phyloP scores from a whole-genome alignment of 1,139 yeast genomes.

The Saccharomycopsis hybrid region DNA sequence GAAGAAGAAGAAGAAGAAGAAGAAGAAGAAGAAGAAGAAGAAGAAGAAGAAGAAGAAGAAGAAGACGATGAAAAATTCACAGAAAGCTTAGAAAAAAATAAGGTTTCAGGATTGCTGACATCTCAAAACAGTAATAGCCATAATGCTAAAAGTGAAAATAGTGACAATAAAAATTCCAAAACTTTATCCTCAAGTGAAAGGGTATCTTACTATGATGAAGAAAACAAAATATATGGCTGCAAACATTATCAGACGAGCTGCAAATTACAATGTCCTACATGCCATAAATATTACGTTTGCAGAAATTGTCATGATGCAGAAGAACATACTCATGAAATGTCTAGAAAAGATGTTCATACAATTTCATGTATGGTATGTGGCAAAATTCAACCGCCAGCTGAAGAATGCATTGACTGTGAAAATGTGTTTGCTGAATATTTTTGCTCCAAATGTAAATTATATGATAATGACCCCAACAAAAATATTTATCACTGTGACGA shows the following conservation, averaged over 20 bases:
- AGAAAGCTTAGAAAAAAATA: too few species aligned
- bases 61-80: conserved; percentile 16
- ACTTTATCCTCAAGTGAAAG: conserved; percentile 1
- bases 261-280: conserved; percentile 73
- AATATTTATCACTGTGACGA: conserved; percentile 87
- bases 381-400: conserved; percentile 67
- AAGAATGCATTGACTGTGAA: conserved; percentile 62
- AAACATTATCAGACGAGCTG: conserved; percentile 78
- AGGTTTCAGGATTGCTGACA: too few species aligned
- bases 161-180: not conserved
- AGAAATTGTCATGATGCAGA: conserved; percentile 78
- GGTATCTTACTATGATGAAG: conserved; percentile 41
- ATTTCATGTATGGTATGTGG: conserved; percentile 78
- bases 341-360: conserved; percentile 57
- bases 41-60: conserved; percentile 29
- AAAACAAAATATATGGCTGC: conserved; percentile 57
- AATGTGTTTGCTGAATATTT: conserved; percentile 66
- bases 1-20: conserved; percentile 15
- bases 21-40: conserved; percentile 24
- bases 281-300: conserved; percentile 73
- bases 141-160: not conserved
- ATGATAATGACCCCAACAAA: conserved; percentile 75
- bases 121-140: conserved; percentile 11
- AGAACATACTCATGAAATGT: conserved; percentile 51
- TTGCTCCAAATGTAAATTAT: conserved; percentile 71